Percentiles rank a stretch among this genome's conserved stretches.
phyloP scores from a whole-genome alignment of 2,329 filamentous ascomycete species.

The Pseudogymnoascus sp. region DNA sequence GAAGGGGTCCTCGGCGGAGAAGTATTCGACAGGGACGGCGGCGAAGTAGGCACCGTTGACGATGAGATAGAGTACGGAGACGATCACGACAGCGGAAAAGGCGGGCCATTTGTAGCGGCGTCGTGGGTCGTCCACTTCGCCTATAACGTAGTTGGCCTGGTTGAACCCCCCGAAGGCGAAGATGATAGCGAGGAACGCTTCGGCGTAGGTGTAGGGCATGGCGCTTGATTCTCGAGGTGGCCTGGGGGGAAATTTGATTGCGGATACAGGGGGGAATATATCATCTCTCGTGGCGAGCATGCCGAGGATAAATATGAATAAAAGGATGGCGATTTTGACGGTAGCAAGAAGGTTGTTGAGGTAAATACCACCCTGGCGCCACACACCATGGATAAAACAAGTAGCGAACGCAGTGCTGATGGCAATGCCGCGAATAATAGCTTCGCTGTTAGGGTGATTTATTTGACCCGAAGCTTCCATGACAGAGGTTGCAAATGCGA shows the following conservation, averaged over 20 bases:
- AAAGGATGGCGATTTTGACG: constrained; percentile 41
- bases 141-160: constrained; percentile 38
- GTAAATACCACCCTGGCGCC: constrained; percentile 41
- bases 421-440: constrained; percentile 39
- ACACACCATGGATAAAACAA: constrained; percentile 41
- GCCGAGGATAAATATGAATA: constrained; percentile 37
- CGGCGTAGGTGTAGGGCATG: constrained; percentile 26
- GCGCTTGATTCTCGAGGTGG: neutral
- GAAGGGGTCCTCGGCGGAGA: constrained; percentile 19
- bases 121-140: constrained; percentile 34
- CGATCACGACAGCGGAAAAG: constrained; percentile 29
- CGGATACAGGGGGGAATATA: neutral
- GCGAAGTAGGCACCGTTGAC: constrained; percentile 39
- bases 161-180: constrained; percentile 36
- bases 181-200: constrained; percentile 38
- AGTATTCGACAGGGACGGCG: constrained; percentile 26
- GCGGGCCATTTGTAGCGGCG: constrained; percentile 31
- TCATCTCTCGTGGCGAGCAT: constrained; percentile 17
- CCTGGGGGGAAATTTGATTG: neutral
- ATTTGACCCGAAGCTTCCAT: constrained; percentile 31
- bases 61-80: constrained; percentile 32
- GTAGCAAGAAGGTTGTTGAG: constrained; percentile 45
- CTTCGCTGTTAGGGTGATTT: constrained; percentile 16
- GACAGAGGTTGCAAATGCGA: constrained; percentile 38
- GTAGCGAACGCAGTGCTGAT: constrained; percentile 36